Base-by-base conservation (phyloP, 2,329 filamentous ascomycete species). In the Anthostomella pinea region DNA sequence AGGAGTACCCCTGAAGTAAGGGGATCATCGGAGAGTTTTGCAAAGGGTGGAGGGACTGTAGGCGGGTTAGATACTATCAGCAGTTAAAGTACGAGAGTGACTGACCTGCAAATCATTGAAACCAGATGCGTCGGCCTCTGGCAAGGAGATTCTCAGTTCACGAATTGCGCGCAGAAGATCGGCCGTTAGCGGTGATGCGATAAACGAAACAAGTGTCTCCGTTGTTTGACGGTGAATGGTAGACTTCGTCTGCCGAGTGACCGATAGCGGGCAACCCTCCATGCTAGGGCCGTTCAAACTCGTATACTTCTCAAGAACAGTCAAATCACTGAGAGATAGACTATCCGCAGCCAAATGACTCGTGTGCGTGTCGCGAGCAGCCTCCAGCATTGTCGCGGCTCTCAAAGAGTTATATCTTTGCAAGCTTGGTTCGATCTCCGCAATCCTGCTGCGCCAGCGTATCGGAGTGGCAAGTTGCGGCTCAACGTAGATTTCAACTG, bases 401-500 rank as follows among this genome's bases (percentile, higher is more conserved):
- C 64, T 63, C 11, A 63, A 49, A 9, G 48, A 39, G 21, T 67
- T 63, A 35, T 70, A 75, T 38, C 75, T 65, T 32, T 69, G 66
- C 38, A 79, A 53, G 15, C 55, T 62, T 13, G 73, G 68, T 43
- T 80, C 77, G 17, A 79, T 57, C 8, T 66, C 59, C 1, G 69
- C 51, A 10, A 77, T 58, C 17, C 56, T 64, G n/a, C 56, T 55
- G n/a, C 64, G 53, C 51, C 62, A 65, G 3, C 49, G 33, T 3
- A 59, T 55, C 1, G 49, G 44, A 8, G 26, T 43, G 2, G 66
- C 61, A 2, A 64, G 63, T 4, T 66, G 56, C 6, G 62, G 61
- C 45, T 81, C 72, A 29, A 98, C 70, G 54, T 83, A 93, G 8
- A 98, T 84, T 63, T 98, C 94, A 17, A 96, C 75, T 31, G 89